phyloP scores from a whole-genome alignment of 164 flowering plant genomes.

The Stephania japonica region DNA sequence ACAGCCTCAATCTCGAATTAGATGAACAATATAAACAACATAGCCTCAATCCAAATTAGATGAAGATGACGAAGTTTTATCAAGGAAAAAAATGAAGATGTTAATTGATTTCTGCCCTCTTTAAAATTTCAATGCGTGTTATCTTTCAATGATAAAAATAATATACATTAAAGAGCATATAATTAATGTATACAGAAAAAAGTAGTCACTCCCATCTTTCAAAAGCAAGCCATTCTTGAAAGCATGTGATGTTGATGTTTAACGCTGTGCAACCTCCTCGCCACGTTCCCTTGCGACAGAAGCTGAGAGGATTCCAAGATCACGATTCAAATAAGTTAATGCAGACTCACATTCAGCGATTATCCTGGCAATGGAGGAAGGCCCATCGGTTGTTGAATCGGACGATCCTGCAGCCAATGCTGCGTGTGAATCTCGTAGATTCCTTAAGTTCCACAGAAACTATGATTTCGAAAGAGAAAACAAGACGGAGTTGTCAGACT shows the following conservation, averaged over 20 bases:
- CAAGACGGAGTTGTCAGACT: not conserved
- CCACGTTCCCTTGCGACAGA: constrained; percentile 87
- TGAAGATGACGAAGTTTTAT: too few species aligned
- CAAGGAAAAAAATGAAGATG: too few species aligned
- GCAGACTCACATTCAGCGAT: constrained; percentile 90
- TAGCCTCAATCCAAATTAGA: too few species aligned
- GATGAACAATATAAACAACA: too few species aligned
- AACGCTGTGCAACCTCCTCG: constrained; percentile 11
- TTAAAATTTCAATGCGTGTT: too few species aligned
- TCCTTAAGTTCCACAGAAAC: constrained; percentile 89
- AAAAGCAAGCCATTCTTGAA: not conserved
- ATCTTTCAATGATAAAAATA: too few species aligned
- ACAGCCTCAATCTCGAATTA: too few species aligned
- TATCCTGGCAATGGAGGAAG: constrained; percentile 77
- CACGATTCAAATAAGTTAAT: constrained; percentile 78
- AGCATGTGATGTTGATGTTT: not conserved
- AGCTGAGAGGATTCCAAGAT: constrained; percentile 84
- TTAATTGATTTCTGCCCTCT: too few species aligned
- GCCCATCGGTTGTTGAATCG: constrained; percentile 56
- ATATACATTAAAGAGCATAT: not conserved
- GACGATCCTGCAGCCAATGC: constrained; percentile 80
- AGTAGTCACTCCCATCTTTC: not conserved
- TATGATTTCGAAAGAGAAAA: constrained; percentile 24
- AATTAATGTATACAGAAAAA: not conserved
- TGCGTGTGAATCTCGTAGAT: constrained; percentile 83